These are phyloP conservation scores for Podaxis pistillaris DNA, from an alignment of 768 basidiomycete species.

Conservation along the genomic window DNA sequence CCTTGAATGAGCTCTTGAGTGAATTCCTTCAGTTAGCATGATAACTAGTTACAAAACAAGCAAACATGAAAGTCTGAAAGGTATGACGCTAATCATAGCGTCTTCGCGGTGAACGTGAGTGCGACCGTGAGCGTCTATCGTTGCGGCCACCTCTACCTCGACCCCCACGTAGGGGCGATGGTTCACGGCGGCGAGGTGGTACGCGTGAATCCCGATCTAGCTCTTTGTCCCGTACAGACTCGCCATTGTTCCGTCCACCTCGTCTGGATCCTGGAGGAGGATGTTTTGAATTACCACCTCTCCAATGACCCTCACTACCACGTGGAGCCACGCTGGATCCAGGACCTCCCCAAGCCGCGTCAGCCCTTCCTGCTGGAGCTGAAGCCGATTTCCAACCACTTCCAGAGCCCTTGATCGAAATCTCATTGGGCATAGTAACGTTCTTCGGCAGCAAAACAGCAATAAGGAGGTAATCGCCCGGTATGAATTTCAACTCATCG, in stretches of 20 bases:
- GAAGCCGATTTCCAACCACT: constrained; percentile 22
- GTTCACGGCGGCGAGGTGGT: constrained; percentile 42
- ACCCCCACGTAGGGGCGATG: constrained; percentile 47
- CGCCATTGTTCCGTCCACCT: constrained; percentile 39
- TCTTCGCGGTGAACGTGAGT: constrained; percentile 30
- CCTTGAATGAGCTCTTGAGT: neutral
- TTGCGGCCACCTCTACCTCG: constrained; percentile 34
- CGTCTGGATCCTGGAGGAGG: constrained; percentile 42
- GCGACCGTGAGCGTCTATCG: constrained; percentile 39
- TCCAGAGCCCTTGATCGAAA: constrained; percentile 49
- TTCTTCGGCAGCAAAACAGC: constrained; percentile 77
- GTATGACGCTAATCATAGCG: neutral
- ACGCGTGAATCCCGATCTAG: constrained; percentile 37
- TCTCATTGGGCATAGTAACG: constrained; percentile 48
- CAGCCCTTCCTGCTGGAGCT: constrained; percentile 20
- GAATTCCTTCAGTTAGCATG: neutral
- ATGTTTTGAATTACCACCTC: constrained; percentile 59
- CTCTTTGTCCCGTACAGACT: constrained; percentile 30
- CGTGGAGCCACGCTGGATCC: constrained; percentile 27
- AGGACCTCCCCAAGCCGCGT: constrained; percentile 30
- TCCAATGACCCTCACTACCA: constrained; percentile 70
- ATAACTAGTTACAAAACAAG: neutral
- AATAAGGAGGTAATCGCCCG: constrained; percentile 77
- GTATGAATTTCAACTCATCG: constrained; percentile 76
- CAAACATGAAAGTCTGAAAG: neutral